phyloP scores from a whole-genome alignment of 1,139 yeast genomes.

The Saccharomycopsis hybrid region DNA sequence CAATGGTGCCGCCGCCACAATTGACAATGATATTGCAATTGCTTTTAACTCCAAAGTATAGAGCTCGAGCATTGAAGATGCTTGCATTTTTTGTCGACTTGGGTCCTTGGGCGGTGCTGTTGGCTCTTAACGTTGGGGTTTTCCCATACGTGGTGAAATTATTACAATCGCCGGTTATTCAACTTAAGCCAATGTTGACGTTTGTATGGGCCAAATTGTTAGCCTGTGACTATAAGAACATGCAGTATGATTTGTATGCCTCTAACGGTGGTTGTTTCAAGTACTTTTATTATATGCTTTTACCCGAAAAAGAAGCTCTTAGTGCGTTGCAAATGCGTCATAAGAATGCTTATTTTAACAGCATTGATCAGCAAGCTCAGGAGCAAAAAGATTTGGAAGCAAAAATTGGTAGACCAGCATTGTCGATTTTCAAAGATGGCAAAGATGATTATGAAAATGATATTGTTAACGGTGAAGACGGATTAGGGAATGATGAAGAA shows the following conservation, averaged over 20 bases:
- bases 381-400: conserved; percentile 18
- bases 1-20: conserved; percentile 89
- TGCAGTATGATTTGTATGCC: conserved; percentile 87
- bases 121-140: conserved; percentile 89
- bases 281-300: conserved; percentile 74
- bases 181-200: conserved; percentile 85
- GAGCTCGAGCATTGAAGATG: conserved; percentile 80
- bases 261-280: conserved; percentile 70
- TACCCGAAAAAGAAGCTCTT: conserved; percentile 35
- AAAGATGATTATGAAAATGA: conserved; percentile 4
- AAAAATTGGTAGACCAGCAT: conserved; percentile 18
- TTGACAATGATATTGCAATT: conserved; percentile 92
- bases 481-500: not conserved
- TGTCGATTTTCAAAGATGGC: conserved; percentile 11
- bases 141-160: conserved; percentile 91
- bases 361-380: conserved; percentile 19
- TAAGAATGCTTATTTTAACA: conserved; percentile 20
- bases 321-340: conserved; percentile 16
- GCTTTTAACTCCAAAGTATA: conserved; percentile 84
- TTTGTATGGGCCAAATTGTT: conserved; percentile 97
- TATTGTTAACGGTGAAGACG: not conserved
- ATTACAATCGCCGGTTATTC: conserved; percentile 92
- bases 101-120: conserved; percentile 97
- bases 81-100: conserved; percentile 81
- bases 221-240: conserved; percentile 88